Base-by-base conservation (phyloP, 441 rosid genomes). In the Flueggea neowawraea region DNA sequence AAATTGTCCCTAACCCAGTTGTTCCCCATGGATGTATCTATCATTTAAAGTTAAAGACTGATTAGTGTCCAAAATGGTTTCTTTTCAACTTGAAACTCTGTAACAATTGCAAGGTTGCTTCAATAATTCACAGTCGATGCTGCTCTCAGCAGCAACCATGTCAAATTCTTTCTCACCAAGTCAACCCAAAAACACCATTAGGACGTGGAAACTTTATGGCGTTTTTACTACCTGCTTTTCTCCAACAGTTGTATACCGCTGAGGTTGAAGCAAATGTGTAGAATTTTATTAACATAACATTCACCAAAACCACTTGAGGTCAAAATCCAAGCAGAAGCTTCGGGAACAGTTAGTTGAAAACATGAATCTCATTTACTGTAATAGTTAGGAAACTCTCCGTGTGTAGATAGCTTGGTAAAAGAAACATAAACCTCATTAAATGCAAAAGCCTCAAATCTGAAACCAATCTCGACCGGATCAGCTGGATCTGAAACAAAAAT, bases 1-100 rank as follows among this genome's bases (percentile, higher is more conserved):
- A 65, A 86, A 86, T 63, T 84, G 89, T 51, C 92, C 89, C 89
- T 81, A 86, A 16, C 89, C 92, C 74, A 86, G 61, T 53, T 82
- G 84, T 60, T 80, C 81, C 16, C 87, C 85, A 41, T 83, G 84
- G 32, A 57, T 58, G 41, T 78, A 84, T 52, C 72, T 66, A 51
- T 86, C 92, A 52, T 70, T 82, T 78, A 86, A 72, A 52, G 70
- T 73, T 14, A 82, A 79, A 60, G 55, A 72, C 77, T 69, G 73
- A 47, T 65, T 64, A 11, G 83, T 73, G 41, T 76, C 87, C 76
- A 86, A 70, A 61, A 84, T 82, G 57, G 85, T 69, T 66, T 64
- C 78, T 6, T 54, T 55, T 69, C 83, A 80, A 73, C 69, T 69
- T 13, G 73, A 68, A 45, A 77, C 65, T 69, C 57, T 79, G 64